phyloP scores from a whole-genome alignment of 345 rosid species.

The Lenwebbia sp. region DNA sequence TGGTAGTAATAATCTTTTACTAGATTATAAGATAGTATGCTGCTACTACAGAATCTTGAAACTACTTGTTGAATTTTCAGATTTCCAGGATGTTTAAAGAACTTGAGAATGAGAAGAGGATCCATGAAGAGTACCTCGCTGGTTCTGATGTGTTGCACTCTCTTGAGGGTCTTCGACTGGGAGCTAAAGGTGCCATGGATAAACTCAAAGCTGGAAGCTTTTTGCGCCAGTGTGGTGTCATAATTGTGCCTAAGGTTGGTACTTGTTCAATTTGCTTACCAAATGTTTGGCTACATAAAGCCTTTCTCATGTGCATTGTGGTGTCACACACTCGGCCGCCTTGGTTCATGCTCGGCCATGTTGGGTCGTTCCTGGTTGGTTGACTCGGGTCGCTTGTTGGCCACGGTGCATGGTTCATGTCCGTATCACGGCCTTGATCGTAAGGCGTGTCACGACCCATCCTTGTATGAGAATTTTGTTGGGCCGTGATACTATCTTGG shows the following conservation, averaged over 20 bases:
- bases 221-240: constrained; percentile 56
- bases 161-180: constrained; percentile 64
- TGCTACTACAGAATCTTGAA: not conserved
- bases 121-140: constrained; percentile 47
- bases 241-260: constrained; percentile 83
- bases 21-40: not conserved
- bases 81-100: constrained; percentile 33
- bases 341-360: too few relatives aligned
- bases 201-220: constrained; percentile 47
- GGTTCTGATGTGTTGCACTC: constrained; percentile 60
- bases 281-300: not conserved
- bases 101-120: constrained; percentile 1
- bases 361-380: too few relatives aligned
- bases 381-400: too few relatives aligned
- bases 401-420: too few relatives aligned
- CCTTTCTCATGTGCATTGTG: not conserved
- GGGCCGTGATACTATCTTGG: too few relatives aligned
- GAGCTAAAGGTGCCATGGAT: constrained; percentile 51
- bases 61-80: constrained; percentile 23
- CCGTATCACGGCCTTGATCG: too few relatives aligned
- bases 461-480: too few relatives aligned
- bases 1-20: not conserved
- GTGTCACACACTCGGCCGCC: not conserved
- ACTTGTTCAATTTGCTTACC: not conserved
- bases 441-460: too few relatives aligned